Evolutionary conservation across 805 yeast genomes (phyloP), one percentile per base, ranked within the genome.

Genomic region (Maudiozyma bulderi): DNA sequence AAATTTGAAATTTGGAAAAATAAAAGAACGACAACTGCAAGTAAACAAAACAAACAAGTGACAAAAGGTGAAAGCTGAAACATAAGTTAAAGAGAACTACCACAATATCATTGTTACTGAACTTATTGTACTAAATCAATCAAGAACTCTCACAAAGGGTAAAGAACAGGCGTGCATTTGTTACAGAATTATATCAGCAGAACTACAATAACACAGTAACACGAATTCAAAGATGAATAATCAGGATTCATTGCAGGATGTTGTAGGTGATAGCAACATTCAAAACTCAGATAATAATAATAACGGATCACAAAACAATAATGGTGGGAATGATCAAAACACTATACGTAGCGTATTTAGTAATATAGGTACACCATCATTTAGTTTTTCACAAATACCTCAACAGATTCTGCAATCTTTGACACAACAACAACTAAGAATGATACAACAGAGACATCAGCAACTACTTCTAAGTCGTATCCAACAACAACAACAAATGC

Each of bases 381-480:
- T 65, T 44, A 62, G 55, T 46, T 55, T 65, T 33, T 57, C 65
- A 5, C 68, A 65, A 45, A 59, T 65, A 37, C 68, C 69, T 28
- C 60, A 57, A 11, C 60, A 62, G n/a, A 54, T 65, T 29, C 47
- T 63, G 13, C 67, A 63, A 49, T 58, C 58, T 44, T 48, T 65
- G 40, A 57, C 62, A 1, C 64, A 62, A 39, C 59, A 54, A n/a
- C 68, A 63, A 48, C 50, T 64, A 30, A 65, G 59, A 44, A 55
- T 61, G 58, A 64, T 64, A 14, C 68, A 66, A 47, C 68, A 64
- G 43, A 59, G 60, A 46, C 68, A 65, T 49, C 67, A 65, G 40
- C 69, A 64, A 47, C 34, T 62, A 29, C 46, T 64, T 39, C 48
- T 59, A 54, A 57, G 51, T 44, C 55, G 68, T 11, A 57, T 63